Evolutionary conservation across 352 stramenopile species (phyloP), one percentile per base, ranked within the genome.

Genomic region (Thraustochytrium sp.): DNA sequence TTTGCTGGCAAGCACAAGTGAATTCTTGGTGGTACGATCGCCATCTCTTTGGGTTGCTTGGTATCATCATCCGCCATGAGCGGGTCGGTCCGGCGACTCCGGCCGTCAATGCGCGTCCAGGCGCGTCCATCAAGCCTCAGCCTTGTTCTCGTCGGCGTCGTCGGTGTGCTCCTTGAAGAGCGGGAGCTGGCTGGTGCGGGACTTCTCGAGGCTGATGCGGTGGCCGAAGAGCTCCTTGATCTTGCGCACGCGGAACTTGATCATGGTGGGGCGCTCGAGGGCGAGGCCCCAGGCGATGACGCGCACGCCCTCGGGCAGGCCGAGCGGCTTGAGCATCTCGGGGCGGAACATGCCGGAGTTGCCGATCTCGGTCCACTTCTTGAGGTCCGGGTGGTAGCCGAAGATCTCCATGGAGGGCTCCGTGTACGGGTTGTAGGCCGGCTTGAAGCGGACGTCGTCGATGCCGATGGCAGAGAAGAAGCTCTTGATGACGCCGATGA

Each of bases 391-490:
- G 90, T 99, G 96, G 90, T 99, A 99, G 51, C 96, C 97, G 88
- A 99, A 99, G 87, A 99, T 98, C 88, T 99, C 97, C 97, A 99
- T 99, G 46, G 92, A 98, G 26, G 97, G 97, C 90, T 99, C 97
- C 55, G 97, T 99, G 92, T 99, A 99, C 42, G 97, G 97, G 89
- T 99, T 99, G 91, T 98, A 99, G 34, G 97, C 97, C 23, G 97
- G 97, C 91, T 99, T 99, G 93, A 99, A 99, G 88, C 96, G 95
- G 87, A 99, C 94, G 88, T 99, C 89, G 38, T 86, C 85, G 59
- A 89, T 89, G 63, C 93, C 93, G 46, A 97, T 98, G 88, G 98
- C 98, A 65, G 95, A 91, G 90, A 99, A 99, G 90, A 99, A 99
- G n/a, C 96, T 96, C 87, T 98, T 95, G 89, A 99, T 99, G 37